A percentile compares a stretch with the other conserved stretches of the same genome.
Evolutionary conservation across 2,329 filamentous ascomycete species (phyloP).

Genomic region (Botrytis deweyae): DNA sequence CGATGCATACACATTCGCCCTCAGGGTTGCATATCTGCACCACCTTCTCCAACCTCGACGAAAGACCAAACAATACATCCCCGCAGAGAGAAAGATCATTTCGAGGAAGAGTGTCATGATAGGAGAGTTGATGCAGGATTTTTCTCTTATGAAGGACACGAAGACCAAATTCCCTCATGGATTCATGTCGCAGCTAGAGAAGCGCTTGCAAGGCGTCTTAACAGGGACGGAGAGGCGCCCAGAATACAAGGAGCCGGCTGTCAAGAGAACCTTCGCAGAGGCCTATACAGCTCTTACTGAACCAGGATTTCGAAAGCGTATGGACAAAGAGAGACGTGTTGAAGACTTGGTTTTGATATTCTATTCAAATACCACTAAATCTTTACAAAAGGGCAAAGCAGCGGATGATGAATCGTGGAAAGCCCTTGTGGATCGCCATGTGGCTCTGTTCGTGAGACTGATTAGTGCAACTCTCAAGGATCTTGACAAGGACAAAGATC

Average conservation of each 20-base stretch:
- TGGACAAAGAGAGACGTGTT: slow-evolving; percentile 90
- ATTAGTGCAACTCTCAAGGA: slow-evolving; percentile 77
- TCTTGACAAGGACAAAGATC: slow-evolving; percentile 80
- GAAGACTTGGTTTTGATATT: slow-evolving; percentile 95
- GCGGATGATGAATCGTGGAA: slow-evolving; percentile 87
- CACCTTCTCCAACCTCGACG: slow-evolving; percentile 90
- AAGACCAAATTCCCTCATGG: slow-evolving; percentile 71
- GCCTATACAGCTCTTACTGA: slow-evolving; percentile 94
- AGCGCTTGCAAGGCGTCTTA: slow-evolving; percentile 47
- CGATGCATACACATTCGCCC: slow-evolving; percentile 87
- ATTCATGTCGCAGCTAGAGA: slow-evolving; percentile 66
- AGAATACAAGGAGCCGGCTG: slow-evolving; percentile 84
- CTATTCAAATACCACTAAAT: slow-evolving; percentile 91
- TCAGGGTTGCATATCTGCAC: slow-evolving; percentile 86
- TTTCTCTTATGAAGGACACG: slow-evolving; percentile 61
- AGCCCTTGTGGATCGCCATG: slow-evolving; percentile 86
- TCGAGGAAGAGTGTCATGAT: slow-evolving; percentile 68
- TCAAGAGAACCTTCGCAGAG: slow-evolving; percentile 92
- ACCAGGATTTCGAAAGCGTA: slow-evolving; percentile 79
- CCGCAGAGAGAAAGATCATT: slow-evolving; percentile 49
- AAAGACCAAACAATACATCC: slow-evolving; percentile 84
- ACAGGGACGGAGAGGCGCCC: slow-evolving; percentile 79
- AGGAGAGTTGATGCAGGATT: slow-evolving; percentile 85
- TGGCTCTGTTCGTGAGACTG: slow-evolving; percentile 89
- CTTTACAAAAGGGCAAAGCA: slow-evolving; percentile 74